A percentile compares a stretch with the other conserved stretches of the same genome.
phyloP scores from a whole-genome alignment of 2,329 filamentous ascomycete species.

The Mycosphaerelloides madeirae region DNA sequence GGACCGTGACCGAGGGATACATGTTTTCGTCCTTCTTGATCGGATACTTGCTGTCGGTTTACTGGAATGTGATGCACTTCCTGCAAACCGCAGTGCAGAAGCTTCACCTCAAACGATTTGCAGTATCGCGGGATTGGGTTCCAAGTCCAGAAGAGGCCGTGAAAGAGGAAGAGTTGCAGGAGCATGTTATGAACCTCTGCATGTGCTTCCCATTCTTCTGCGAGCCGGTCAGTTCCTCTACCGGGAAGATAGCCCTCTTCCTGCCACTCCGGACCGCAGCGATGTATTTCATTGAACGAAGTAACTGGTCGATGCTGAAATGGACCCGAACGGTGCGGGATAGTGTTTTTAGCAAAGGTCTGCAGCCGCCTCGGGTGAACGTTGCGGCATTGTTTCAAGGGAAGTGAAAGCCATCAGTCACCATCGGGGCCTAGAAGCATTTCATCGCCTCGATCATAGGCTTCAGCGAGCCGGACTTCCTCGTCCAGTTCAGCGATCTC shows the following conservation, averaged over 20 bases:
- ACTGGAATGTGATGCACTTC: conserved; percentile 30
- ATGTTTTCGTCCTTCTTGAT: conserved; percentile 27
- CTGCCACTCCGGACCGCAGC: conserved; percentile 26
- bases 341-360: conserved; percentile 24
- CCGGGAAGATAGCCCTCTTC: conserved; percentile 30
- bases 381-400: background rate
- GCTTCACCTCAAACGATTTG: conserved; percentile 19
- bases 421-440: conserved; percentile 29
- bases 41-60: conserved; percentile 28
- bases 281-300: conserved; percentile 26
- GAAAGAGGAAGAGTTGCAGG: conserved; percentile 22
- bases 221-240: conserved; percentile 26
- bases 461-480: conserved; percentile 15
- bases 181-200: conserved; percentile 26
- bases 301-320: conserved; percentile 23
- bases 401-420: conserved; percentile 21
- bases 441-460: conserved; percentile 17
- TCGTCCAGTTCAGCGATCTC: conserved; percentile 26
- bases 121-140: conserved; percentile 18
- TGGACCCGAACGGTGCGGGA: conserved; percentile 23
- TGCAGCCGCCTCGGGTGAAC: conserved; percentile 22
- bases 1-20: conserved; percentile 24
- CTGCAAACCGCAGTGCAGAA: conserved; percentile 23
- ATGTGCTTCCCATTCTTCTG: conserved; percentile 27
- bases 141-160: conserved; percentile 16